phyloP scores from a whole-genome alignment of 192 early-diverging fungal genomes.

The Rhizophlyctis rosea region DNA sequence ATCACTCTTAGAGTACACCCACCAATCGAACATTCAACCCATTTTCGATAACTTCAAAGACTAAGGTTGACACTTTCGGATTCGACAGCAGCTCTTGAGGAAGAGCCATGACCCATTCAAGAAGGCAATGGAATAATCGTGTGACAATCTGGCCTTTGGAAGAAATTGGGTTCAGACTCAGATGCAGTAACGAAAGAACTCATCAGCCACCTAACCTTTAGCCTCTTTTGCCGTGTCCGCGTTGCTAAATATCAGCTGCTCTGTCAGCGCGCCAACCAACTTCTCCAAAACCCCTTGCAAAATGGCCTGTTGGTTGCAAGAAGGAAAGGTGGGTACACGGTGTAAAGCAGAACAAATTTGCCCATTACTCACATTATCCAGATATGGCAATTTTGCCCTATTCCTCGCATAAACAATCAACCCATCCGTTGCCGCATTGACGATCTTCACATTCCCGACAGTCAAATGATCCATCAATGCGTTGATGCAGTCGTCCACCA shows the following conservation, averaged over 20 bases:
- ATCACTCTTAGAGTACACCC: too few relatives aligned
- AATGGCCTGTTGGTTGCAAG: slow-evolving; percentile 3
- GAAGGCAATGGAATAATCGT: slow-evolving; percentile 62
- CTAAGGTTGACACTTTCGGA: slow-evolving; percentile 58
- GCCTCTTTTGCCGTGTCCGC: slow-evolving; percentile 25
- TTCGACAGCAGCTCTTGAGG: slow-evolving; percentile 57
- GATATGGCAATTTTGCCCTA: slow-evolving; percentile 48
- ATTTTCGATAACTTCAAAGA: slow-evolving; percentile 72
- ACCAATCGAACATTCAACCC: slow-evolving; percentile 38
- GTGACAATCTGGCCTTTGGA: slow-evolving; percentile 55
- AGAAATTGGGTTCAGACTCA: slow-evolving; percentile 11
- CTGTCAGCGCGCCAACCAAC: slow-evolving; percentile 64
- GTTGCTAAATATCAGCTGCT: slow-evolving; percentile 60
- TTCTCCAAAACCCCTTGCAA: slow-evolving; percentile 60
- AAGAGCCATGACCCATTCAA: slow-evolving; percentile 74
- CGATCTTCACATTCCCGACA: slow-evolving; percentile 53
- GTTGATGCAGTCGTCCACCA: slow-evolving; percentile 60
- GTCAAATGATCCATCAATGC: slow-evolving; percentile 66
- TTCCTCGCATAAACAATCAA: slow-evolving; percentile 60
- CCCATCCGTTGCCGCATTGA: slow-evolving; percentile 63
- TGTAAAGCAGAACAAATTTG: slow-evolving; percentile 2
- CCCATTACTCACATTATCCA: slow-evolving; percentile 44
- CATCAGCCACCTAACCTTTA: slow-evolving; percentile 34
- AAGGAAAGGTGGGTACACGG: slow-evolving; percentile 3
- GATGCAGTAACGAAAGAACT: background rate